These are phyloP conservation scores for Hypomontagnella monticulosa DNA, from an alignment of 495 filamentous ascomycete genomes.

Conservation along the genomic window DNA sequence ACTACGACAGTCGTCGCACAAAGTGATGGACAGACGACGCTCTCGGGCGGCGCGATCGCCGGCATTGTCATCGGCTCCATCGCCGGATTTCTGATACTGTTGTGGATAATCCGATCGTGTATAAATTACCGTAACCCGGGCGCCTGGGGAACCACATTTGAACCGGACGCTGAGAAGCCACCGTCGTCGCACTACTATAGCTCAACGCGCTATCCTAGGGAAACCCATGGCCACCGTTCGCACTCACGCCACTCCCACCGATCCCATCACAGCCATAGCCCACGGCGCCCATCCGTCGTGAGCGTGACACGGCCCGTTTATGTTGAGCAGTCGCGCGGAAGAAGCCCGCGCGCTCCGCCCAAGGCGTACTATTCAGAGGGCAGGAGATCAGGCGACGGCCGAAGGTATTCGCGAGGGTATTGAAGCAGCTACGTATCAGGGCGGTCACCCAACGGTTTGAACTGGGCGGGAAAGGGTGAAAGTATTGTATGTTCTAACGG, in stretches of 20 bases:
- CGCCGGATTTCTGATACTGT: constrained; percentile 61
- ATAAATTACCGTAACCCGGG: constrained; percentile 49
- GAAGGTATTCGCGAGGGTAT: constrained; percentile 27
- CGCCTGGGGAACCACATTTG: constrained; percentile 35
- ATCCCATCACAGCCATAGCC: constrained; percentile 25
- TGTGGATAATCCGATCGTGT: constrained; percentile 62
- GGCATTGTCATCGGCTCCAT: constrained; percentile 70
- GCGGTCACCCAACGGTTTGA: background rate
- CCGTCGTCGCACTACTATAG: constrained; percentile 22
- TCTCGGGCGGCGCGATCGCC: constrained; percentile 65
- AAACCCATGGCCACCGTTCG: constrained; percentile 35
- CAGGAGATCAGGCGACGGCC: constrained; percentile 36
- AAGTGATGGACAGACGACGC: constrained; percentile 44
- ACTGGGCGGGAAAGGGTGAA: background rate
- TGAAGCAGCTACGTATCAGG: background rate
- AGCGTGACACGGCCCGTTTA: constrained; percentile 39
- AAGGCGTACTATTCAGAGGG: constrained; percentile 36
- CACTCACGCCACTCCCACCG: constrained; percentile 39
- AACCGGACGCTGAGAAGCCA: constrained; percentile 43
- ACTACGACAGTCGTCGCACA: constrained; percentile 40
- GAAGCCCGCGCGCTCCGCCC: constrained; percentile 41
- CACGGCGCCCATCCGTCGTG: constrained; percentile 36
- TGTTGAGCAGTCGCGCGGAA: constrained; percentile 24
- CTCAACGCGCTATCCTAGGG: constrained; percentile 31
- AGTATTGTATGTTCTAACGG: constrained; percentile 1